A percentile compares a stretch with the other conserved stretches of the same genome.
phyloP scores from a whole-genome alignment of 2,329 filamentous ascomycete species.

The Ophiostoma australiae region DNA sequence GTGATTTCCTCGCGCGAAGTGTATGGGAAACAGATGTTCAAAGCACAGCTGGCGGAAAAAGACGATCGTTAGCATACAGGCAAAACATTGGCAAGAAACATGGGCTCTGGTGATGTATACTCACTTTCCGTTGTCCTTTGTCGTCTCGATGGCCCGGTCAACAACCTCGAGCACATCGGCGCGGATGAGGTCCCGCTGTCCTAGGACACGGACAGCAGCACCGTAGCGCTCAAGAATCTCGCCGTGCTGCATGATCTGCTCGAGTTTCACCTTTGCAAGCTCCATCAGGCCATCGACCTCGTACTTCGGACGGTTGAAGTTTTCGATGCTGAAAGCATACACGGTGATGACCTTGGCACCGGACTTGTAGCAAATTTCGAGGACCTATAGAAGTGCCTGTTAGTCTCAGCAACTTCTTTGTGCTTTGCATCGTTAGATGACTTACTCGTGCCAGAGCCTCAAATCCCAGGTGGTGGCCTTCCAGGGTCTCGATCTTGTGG shows the following conservation, averaged over 20 bases:
- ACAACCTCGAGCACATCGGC: slow-evolving; percentile 85
- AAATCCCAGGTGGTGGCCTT: slow-evolving; percentile 93
- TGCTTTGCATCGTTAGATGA: slow-evolving; percentile 24
- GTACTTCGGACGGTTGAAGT: slow-evolving; percentile 94
- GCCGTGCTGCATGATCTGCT: slow-evolving; percentile 86
- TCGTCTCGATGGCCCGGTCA: slow-evolving; percentile 79
- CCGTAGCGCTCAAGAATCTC: slow-evolving; percentile 91
- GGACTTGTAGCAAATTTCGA: slow-evolving; percentile 97
- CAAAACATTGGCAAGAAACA: neutral
- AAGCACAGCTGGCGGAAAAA: slow-evolving; percentile 42
- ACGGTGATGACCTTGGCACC: slow-evolving; percentile 96
- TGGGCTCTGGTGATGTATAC: slow-evolving; percentile 26
- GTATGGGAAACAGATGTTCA: slow-evolving; percentile 98
- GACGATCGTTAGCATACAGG: neutral
- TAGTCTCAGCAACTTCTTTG: slow-evolving; percentile 21
- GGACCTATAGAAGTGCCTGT: slow-evolving; percentile 52
- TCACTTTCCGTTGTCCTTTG: slow-evolving; percentile 76
- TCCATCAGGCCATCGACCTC: slow-evolving; percentile 97
- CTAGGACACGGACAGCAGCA: slow-evolving; percentile 77
- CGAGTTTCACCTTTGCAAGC: slow-evolving; percentile 91
- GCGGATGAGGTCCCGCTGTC: slow-evolving; percentile 76
- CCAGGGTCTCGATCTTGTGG: slow-evolving; percentile 91
- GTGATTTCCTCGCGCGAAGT: slow-evolving; percentile 95
- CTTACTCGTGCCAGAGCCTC: slow-evolving; percentile 83
- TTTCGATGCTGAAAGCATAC: slow-evolving; percentile 98